Evolutionary conservation across 257 asterid species (phyloP).

Genomic region (Lithospermum erythrorhizon): DNA sequence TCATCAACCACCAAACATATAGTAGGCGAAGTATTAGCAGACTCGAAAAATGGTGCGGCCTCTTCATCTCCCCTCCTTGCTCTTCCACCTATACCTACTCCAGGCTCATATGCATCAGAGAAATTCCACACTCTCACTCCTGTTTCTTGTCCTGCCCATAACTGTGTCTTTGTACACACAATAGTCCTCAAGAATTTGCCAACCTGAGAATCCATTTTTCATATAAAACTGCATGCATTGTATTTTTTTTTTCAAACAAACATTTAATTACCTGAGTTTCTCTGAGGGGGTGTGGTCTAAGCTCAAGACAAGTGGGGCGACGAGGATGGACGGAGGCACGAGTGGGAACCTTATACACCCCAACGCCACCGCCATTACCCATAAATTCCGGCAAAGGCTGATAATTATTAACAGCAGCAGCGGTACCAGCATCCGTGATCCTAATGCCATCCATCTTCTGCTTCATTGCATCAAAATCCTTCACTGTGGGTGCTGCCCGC

Average conservation of each 20-base stretch:
- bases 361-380: conserved; percentile 52
- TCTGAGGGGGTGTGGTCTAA: conserved; percentile 69
- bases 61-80: conserved; percentile 89
- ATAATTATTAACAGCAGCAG: conserved; percentile 13
- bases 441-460: conserved; percentile 12
- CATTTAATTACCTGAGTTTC: conserved; percentile 90
- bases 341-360: conserved; percentile 51
- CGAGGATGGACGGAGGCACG: conserved; percentile 56
- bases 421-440: not conserved
- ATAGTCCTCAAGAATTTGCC: conserved; percentile 76
- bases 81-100: conserved; percentile 52
- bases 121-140: conserved; percentile 91
- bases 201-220: conserved; percentile 28
- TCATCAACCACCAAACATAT: conserved; percentile 64
- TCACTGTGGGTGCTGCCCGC: too few species aligned
- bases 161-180: conserved; percentile 59
- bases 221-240: not conserved
- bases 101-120: conserved; percentile 61
- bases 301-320: conserved; percentile 59
- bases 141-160: conserved; percentile 93
- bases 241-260: too few species aligned
- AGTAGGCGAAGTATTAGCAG: conserved; percentile 53
- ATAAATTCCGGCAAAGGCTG: conserved; percentile 54
- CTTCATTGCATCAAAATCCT: conserved; percentile 14
- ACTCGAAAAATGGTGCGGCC: conserved; percentile 79